These are phyloP conservation scores for Aspergillus transmontanensis DNA, from an alignment of 2,329 filamentous ascomycete genomes.

Conservation along the genomic window DNA sequence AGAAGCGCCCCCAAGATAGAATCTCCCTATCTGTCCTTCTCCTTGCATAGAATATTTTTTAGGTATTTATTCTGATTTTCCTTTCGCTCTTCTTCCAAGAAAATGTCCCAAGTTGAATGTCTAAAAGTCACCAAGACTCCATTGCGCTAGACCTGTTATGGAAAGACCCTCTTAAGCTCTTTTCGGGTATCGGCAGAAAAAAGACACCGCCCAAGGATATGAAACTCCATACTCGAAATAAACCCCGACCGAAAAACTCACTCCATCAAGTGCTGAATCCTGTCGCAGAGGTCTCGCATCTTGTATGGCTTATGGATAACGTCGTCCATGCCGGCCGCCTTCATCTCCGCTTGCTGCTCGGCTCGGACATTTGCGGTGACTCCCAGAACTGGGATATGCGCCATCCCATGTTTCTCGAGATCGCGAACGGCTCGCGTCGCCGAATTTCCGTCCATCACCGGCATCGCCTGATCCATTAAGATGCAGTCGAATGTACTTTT, in stretches of 20 bases:
- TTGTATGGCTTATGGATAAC: slow-evolving; percentile 80
- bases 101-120: too few relatives aligned
- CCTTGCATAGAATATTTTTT: too few relatives aligned
- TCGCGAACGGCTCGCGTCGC: slow-evolving; percentile 71
- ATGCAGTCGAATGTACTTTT: slow-evolving; percentile 59
- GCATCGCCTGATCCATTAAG: slow-evolving; percentile 83
- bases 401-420: slow-evolving; percentile 56
- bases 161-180: too few relatives aligned
- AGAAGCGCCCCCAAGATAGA: too few relatives aligned
- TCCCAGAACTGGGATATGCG: slow-evolving; percentile 36
- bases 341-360: slow-evolving; percentile 72
- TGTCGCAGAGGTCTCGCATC: slow-evolving; percentile 69
- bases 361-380: slow-evolving; percentile 73
- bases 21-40: too few relatives aligned
- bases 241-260: not conserved
- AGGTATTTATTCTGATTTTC: too few relatives aligned
- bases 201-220: not conserved
- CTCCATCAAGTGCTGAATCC: slow-evolving; percentile 60
- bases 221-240: not conserved
- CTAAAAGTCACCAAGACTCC: too few relatives aligned
- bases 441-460: slow-evolving; percentile 78
- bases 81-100: too few relatives aligned
- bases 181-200: not conserved
- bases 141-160: too few relatives aligned
- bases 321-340: slow-evolving; percentile 74